Base-by-base conservation (phyloP, 768 basidiomycete genomes). In the Tremella yokohamensis region DNA sequence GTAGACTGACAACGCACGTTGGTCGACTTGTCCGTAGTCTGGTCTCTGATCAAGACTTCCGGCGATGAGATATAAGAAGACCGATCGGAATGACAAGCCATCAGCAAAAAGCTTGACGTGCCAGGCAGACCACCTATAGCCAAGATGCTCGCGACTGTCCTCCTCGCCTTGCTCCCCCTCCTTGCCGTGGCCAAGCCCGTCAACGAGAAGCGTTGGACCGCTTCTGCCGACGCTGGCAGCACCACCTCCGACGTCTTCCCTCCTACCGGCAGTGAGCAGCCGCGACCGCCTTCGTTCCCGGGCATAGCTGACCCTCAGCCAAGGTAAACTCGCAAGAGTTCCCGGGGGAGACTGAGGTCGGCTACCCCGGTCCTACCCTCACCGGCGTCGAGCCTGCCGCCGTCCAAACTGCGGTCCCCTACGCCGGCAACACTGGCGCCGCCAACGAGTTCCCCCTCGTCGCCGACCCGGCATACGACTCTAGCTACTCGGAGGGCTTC, bases 321-420 rank as follows among this genome's bases (percentile, higher is more conserved):
- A 61, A 16, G 2, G 63, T 61, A 0, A 62, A 74, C 64, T 40
- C 68, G 1, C 47, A 45, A 4, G 40, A 61, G 0, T 76, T 76
- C 60, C 75, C 75, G 18, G 54, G 24, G 12, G 75, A 75, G 55
- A 49, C 64, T 0, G 60, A 20, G 3, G 61, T 75, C 6, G 72
- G 72, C 4, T 72, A 66, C 56, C 66, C 71, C 9, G 71, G 66
- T 8, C 29, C 56, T 8, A 74, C 72, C 13, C 13, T 52, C 6
- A 72, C 72, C 16, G 74, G 73, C 22, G 57, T 70, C 52, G 76
- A 77, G 56, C 73, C 76, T 15, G 60, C 61, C 38, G 71, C 72
- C 1, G 60, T 67, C 34, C 52, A 70, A 34, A 75, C 74, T 8
- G 72, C 66, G 3, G 16, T 61, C 6, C 53, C 64, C 0, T 76